Evolutionary conservation across 2,329 filamentous ascomycete species (phyloP).

Genomic region (Venturia pyrina): DNA sequence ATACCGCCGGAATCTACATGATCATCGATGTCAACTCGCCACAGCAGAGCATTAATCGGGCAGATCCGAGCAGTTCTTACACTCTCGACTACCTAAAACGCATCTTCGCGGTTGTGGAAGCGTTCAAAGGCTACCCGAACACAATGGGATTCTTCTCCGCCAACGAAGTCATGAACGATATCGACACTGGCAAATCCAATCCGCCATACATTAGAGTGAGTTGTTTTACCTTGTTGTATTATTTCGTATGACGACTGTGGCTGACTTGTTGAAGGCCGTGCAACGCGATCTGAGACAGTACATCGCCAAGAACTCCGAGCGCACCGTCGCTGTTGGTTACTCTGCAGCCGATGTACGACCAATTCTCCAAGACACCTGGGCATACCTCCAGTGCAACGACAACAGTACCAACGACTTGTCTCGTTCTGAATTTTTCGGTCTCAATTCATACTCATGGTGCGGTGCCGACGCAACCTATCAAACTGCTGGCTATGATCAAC

Average conservation of each 20-base stretch:
- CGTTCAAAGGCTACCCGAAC: conserved; percentile 58
- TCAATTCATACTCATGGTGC: conserved; percentile 70
- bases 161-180: conserved; percentile 59
- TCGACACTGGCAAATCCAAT: conserved; percentile 36
- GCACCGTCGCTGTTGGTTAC: conserved; percentile 57
- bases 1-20: conserved; percentile 56
- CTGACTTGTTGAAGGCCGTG: conserved; percentile 36
- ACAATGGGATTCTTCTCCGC: conserved; percentile 56
- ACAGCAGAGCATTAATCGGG: conserved; percentile 45
- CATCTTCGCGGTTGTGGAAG: conserved; percentile 54
- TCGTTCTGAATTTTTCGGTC: conserved; percentile 62
- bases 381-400: conserved; percentile 58
- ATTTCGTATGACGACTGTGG: conserved; percentile 2
- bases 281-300: conserved; percentile 60
- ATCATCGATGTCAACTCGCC: conserved; percentile 57
- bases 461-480: conserved; percentile 55
- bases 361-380: conserved; percentile 63
- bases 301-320: conserved; percentile 47
- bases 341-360: conserved; percentile 65
- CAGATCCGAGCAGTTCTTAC: conserved; percentile 35
- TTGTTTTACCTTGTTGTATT: conserved; percentile 9
- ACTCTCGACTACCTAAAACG: conserved; percentile 45
- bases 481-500: conserved; percentile 51
- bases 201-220: conserved; percentile 48
- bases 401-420: conserved; percentile 43